Conservation (phyloP, 495 filamentous ascomycete genomes). For the Letharia columbiana region DNA sequence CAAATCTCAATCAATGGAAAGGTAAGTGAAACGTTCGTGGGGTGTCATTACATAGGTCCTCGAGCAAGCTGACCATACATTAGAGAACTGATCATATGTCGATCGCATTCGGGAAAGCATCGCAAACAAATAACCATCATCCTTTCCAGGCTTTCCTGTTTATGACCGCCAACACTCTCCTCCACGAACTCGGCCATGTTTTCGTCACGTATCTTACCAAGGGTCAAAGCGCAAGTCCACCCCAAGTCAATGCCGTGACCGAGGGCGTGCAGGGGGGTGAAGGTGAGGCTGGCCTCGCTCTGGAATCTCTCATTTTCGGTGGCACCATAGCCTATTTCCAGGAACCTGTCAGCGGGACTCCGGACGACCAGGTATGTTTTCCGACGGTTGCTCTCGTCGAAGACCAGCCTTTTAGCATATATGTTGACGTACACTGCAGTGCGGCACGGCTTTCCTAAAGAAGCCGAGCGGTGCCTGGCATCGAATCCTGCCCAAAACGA, state of each 20-base stretch:
- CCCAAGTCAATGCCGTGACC: background rate
- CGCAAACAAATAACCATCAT: background rate
- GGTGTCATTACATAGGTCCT: background rate
- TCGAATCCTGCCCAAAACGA: background rate
- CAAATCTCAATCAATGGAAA: background rate
- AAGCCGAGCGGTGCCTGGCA: background rate
- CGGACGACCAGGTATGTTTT: background rate
- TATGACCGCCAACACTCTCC: background rate
- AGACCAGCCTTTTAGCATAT: background rate
- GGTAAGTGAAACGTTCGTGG: background rate
- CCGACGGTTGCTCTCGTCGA: background rate
- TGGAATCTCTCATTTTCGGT: background rate
- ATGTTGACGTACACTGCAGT: background rate
- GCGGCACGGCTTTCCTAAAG: background rate
- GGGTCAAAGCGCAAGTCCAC: background rate
- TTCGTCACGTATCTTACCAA: background rate
- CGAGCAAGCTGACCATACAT: background rate
- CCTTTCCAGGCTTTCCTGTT: background rate
- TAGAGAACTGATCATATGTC: background rate
- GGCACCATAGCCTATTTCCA: background rate
- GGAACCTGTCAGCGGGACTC: background rate
- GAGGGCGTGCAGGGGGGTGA: too few relatives aligned
- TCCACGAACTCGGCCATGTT: background rate
- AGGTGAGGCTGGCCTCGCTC: background rate
- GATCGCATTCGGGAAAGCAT: background rate